These are phyloP conservation scores for Skeletonema menzelii DNA, from an alignment of 108 stramenopile genomes.

Conservation along the genomic window DNA sequence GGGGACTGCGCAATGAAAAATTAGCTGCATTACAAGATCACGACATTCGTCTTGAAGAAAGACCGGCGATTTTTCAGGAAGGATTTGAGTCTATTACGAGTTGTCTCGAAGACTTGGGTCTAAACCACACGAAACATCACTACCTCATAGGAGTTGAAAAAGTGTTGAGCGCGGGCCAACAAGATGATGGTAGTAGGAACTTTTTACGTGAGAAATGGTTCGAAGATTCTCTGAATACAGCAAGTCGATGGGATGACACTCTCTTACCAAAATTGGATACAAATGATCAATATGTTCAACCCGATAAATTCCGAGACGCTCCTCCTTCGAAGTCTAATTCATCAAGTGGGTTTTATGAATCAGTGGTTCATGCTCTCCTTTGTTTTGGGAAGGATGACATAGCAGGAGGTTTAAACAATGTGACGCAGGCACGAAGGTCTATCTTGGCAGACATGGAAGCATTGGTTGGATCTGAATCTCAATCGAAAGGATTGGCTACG, in stretches of 20 bases:
- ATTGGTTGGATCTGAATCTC: slow-evolving; percentile 36
- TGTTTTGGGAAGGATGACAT: slow-evolving; percentile 27
- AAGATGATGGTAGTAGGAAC: not conserved
- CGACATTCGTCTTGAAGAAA: slow-evolving; percentile 10
- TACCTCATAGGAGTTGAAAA: slow-evolving; percentile 31
- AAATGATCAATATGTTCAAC: not conserved
- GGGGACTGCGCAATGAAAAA: slow-evolving; percentile 20
- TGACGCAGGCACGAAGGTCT: slow-evolving; percentile 22
- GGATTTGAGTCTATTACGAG: slow-evolving; percentile 9
- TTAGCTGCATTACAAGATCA: slow-evolving; percentile 29
- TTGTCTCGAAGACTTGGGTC: slow-evolving; percentile 44
- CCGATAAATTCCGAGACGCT: not conserved
- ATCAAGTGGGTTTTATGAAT: slow-evolving; percentile 27
- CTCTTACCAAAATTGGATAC: slow-evolving; percentile 22
- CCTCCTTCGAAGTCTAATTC: not conserved
- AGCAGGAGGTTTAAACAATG: slow-evolving; percentile 19
- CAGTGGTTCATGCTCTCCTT: slow-evolving; percentile 20
- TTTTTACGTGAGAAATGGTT: slow-evolving; percentile 68
- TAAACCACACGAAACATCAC: slow-evolving; percentile 34
- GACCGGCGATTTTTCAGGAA: slow-evolving; percentile 4
- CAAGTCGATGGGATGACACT: slow-evolving; percentile 34
- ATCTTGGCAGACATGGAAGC: slow-evolving; percentile 34
- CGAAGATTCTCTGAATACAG: slow-evolving; percentile 49
- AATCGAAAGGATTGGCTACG: slow-evolving; percentile 18
- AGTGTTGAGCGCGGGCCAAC: not conserved